Base-by-base conservation (phyloP, 2,329 filamentous ascomycete species). In the Ophiostoma triangulosporum region DNA sequence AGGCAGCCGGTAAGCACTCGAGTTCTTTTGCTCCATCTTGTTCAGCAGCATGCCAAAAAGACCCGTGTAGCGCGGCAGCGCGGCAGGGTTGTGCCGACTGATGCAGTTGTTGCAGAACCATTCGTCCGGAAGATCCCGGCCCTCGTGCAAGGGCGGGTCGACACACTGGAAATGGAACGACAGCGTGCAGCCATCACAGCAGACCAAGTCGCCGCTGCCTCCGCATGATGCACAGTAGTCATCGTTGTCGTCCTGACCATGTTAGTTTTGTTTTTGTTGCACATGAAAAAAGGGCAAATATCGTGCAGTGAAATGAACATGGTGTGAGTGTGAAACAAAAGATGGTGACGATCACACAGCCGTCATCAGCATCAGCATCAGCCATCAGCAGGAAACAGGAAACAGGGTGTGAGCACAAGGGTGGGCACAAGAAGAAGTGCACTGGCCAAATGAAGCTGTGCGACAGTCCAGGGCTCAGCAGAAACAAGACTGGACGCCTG, bases 91-190 rank as follows among this genome's bases (percentile, higher is more conserved):
- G 53, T 72, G 70, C 53, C 67, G 69, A 56, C 74, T 72, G 52
- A 76, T 69, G 66, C 86, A 90, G 59, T 79, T 76, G 62, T 86
- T 84, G 70, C 91, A 97, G 66, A 78, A 93, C 87, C 89, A 97
- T 62, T 88, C 84, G 55, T 86, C 81, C 11, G 83, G 82, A 55
- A 84, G 73, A 56, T 72, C 66, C 52, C 75, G 73, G 50, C 79
- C 76, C 53, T 81, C 75, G 53, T 81, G 75, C 60, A 88, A 73
- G 36, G 88, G 84, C 57, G 91, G 89, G 66, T 94, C 85, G 60
- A 93, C 80, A 66, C 93, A 97, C 56, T 80, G 76, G 65, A 93
- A 88, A 68, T 97, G 93, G 69, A 94, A 96, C 6, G 90, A 88
- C 60, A 88, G 81, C 57, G 84, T 80, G 70, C 93, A 98, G 58